A percentile compares a stretch with the other conserved stretches of the same genome.
These are phyloP conservation scores for Leccinum arenicola DNA, from an alignment of 768 basidiomycete species.

Conservation along the genomic window DNA sequence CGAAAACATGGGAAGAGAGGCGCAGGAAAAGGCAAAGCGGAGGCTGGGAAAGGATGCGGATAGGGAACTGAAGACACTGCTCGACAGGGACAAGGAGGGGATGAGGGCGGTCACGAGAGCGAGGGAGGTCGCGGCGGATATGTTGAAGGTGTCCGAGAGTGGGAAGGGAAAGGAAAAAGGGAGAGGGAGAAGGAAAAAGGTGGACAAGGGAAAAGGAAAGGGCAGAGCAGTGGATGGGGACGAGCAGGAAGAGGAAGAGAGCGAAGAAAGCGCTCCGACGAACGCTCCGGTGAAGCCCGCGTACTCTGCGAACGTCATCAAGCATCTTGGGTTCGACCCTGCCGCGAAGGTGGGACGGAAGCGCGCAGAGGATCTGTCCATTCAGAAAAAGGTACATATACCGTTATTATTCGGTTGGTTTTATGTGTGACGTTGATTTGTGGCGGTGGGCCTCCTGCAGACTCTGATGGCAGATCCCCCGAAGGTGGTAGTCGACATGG, in stretches of 20 bases:
- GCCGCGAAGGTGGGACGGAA: slow-evolving; percentile 51
- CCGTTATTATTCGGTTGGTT: background rate
- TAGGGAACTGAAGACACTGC: slow-evolving; percentile 51
- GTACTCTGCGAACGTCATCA: slow-evolving; percentile 67
- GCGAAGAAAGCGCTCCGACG: slow-evolving; percentile 17
- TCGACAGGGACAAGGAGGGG: slow-evolving; percentile 66
- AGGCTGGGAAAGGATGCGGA: slow-evolving; percentile 61
- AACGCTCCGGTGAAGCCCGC: slow-evolving; percentile 37
- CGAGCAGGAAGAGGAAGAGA: slow-evolving; percentile 5
- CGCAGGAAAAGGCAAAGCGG: slow-evolving; percentile 73
- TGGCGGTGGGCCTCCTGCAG: slow-evolving; percentile 67
- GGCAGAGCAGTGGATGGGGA: slow-evolving; percentile 5
- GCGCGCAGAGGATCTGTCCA: slow-evolving; percentile 36
- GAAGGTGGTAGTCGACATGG: slow-evolving; percentile 68
- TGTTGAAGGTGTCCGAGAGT: slow-evolving; percentile 20
- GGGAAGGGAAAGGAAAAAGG: slow-evolving; percentile 18
- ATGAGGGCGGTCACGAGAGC: slow-evolving; percentile 62
- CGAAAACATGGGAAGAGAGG: slow-evolving; percentile 78
- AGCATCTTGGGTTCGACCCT: slow-evolving; percentile 79
- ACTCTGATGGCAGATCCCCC: slow-evolving; percentile 65
- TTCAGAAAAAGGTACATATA: slow-evolving; percentile 56
- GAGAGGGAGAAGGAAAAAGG: slow-evolving; percentile 19
- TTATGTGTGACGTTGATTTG: slow-evolving; percentile 1
- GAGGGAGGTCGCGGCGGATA: slow-evolving; percentile 43
- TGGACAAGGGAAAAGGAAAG: slow-evolving; percentile 18